Evolutionary conservation across 768 basidiomycete genomes (phyloP), one percentile per base, ranked within the genome.

Genomic region (Candolleomyces efflorescens): DNA sequence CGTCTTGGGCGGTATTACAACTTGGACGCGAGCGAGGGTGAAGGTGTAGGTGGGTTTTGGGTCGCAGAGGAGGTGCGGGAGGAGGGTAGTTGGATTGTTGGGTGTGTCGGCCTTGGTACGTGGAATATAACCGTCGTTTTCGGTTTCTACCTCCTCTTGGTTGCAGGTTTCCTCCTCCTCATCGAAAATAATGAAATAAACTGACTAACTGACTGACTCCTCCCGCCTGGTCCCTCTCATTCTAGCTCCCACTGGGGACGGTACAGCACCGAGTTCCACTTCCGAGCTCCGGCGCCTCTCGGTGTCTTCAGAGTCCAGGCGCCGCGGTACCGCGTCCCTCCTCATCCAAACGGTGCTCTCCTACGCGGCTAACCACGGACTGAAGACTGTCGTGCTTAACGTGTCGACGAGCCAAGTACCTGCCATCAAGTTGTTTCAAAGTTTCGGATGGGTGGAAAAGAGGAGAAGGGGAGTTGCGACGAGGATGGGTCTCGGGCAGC

Each of bases 381-480:
- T 46, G 20, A 22, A 13, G 7, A 18, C 10, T 6, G 11, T 46
- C 9, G 9, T 46, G 10, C 20, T 46, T 7, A 46, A 9, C 13
- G 20, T 18, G 6, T 11, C 44, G 44, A 13, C 44, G 45, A 6
- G 20, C 20, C 66, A 64, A 22, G 55, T 49, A 9, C 51, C 62
- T 5, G 65, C 64, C 7, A 56, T 55, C 7, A 26, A 39, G 11
- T 11, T 66, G 32, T 66, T 63, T 38, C 46, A 56, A 45, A 57
- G 56, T 17, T 49, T 58, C 45, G 69, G 69, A 11, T 67, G 64
- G 66, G 38, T 39, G 38, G 38, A 39, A 39, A 39, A 9, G 38
- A 17, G 38, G 9, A 39, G 38, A 39, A 9, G 38, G 38, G 9
- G n/a, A n/a, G n/a, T n/a, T n/a, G n/a, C 38, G 9, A 9, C 17